Percentiles rank a stretch among this genome's conserved stretches.
These are phyloP conservation scores for Lumnitzera racemosa DNA, from an alignment of 345 rosid genomes.

Conservation along the genomic window DNA sequence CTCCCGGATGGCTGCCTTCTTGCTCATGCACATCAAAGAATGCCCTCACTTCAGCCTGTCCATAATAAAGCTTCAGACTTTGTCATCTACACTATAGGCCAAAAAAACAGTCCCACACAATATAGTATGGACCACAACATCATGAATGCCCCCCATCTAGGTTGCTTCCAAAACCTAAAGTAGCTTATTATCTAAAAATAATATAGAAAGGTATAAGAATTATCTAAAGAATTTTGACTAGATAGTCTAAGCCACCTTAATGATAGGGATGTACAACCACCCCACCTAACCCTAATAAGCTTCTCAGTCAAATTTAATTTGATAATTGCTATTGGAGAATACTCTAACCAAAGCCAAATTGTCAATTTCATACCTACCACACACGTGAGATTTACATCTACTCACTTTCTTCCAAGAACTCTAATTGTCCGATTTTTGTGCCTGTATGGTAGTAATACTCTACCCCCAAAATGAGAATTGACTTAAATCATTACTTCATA, in stretches of 20 bases:
- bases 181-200: background rate
- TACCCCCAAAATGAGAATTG: too few species aligned
- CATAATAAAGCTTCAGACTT: background rate
- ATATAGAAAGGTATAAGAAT: background rate
- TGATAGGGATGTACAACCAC: conserved; percentile 16
- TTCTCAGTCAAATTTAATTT: background rate
- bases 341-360: background rate
- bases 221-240: background rate
- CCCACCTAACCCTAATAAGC: conserved; percentile 12
- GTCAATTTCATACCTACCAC: too few species aligned
- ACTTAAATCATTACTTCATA: background rate
- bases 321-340: background rate
- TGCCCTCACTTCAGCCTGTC: conserved; percentile 60
- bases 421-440: too few species aligned
- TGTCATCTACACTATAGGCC: background rate
- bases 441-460: too few species aligned
- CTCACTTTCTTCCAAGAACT: too few species aligned
- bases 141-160: too few species aligned
- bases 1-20: conserved; percentile 76
- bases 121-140: too few species aligned
- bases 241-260: background rate
- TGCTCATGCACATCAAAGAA: conserved; percentile 69
- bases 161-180: background rate
- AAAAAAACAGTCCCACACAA: too few species aligned
- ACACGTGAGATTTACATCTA: too few species aligned